Conservation (phyloP, 1,284 basidiomycete genomes). For the Flammula alnicola region DNA sequence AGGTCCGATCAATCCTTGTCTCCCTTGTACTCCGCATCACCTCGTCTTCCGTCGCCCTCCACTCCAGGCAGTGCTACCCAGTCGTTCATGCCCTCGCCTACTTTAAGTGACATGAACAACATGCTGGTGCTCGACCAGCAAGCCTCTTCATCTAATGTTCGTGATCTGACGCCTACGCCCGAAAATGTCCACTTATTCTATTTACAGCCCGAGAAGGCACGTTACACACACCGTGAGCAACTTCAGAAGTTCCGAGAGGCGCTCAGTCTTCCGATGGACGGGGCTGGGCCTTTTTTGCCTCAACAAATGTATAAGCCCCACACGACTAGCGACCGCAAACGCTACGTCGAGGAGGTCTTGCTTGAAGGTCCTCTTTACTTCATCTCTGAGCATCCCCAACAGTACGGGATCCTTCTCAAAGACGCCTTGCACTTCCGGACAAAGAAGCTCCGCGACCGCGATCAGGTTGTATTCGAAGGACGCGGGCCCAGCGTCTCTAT, state of each 20-base stretch:
- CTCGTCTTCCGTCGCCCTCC: slow-evolving; percentile 22
- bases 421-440: slow-evolving; percentile 56
- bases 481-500: slow-evolving; percentile 80
- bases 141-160: slow-evolving; percentile 8
- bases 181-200: neutral
- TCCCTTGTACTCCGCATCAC: slow-evolving; percentile 20
- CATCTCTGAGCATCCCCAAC: slow-evolving; percentile 49
- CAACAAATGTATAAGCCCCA: slow-evolving; percentile 74
- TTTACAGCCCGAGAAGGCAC: slow-evolving; percentile 18
- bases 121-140: slow-evolving; percentile 17
- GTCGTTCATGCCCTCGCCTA: slow-evolving; percentile 18
- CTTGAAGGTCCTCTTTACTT: slow-evolving; percentile 70
- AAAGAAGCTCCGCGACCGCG: slow-evolving; percentile 55
- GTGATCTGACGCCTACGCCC: too few species aligned
- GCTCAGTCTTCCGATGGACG: slow-evolving; percentile 36
- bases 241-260: slow-evolving; percentile 46
- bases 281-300: slow-evolving; percentile 55
- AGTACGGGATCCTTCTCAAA: slow-evolving; percentile 59
- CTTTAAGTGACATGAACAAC: slow-evolving; percentile 15
- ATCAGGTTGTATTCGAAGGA: slow-evolving; percentile 66
- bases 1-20: slow-evolving; percentile 23
- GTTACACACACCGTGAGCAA: slow-evolving; percentile 46
- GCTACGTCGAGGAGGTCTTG: slow-evolving; percentile 71
- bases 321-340: slow-evolving; percentile 71
- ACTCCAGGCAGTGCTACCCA: slow-evolving; percentile 17